Percentiles rank a stretch among this genome's conserved stretches.
phyloP scores from a whole-genome alignment of 2,329 filamentous ascomycete genomes.

The Penicillium rolfsii region DNA sequence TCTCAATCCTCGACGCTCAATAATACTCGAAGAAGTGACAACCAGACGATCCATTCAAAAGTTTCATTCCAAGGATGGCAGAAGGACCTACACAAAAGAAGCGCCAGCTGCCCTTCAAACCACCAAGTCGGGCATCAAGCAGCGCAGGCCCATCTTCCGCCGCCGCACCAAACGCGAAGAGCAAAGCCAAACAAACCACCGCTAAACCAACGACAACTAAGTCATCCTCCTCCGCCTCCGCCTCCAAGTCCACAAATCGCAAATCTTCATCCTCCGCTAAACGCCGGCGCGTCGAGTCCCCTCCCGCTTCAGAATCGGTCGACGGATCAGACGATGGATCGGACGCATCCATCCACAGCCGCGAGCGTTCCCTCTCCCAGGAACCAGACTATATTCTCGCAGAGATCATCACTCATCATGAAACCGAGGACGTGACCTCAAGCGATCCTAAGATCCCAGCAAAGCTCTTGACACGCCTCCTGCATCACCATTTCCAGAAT shows the following conservation, averaged over 20 bases:
- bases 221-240: constrained; percentile 10
- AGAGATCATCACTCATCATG: constrained; percentile 43
- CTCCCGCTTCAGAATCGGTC: constrained; percentile 20
- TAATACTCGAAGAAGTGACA: background rate
- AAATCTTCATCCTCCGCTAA: constrained; percentile 20
- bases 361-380: constrained; percentile 32
- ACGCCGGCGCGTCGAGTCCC: constrained; percentile 21
- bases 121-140: constrained; percentile 40
- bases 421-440: constrained; percentile 36
- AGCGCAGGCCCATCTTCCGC: constrained; percentile 30
- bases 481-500: constrained; percentile 77
- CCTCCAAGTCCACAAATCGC: constrained; percentile 11
- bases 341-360: constrained; percentile 17
- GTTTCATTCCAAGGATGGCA: constrained; percentile 28
- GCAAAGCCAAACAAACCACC: constrained; percentile 24
- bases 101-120: constrained; percentile 49
- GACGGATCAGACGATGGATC: constrained; percentile 28
- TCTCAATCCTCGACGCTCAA: background rate
- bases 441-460: constrained; percentile 63
- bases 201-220: constrained; percentile 17
- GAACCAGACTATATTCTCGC: constrained; percentile 55
- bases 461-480: constrained; percentile 72
- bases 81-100: constrained; percentile 42
- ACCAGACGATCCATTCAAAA: background rate
- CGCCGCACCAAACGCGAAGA: constrained; percentile 27